Percentiles rank a stretch among this genome's conserved stretches.
Conservation (phyloP, 768 basidiomycete species). For the Trametes elegans region DNA sequence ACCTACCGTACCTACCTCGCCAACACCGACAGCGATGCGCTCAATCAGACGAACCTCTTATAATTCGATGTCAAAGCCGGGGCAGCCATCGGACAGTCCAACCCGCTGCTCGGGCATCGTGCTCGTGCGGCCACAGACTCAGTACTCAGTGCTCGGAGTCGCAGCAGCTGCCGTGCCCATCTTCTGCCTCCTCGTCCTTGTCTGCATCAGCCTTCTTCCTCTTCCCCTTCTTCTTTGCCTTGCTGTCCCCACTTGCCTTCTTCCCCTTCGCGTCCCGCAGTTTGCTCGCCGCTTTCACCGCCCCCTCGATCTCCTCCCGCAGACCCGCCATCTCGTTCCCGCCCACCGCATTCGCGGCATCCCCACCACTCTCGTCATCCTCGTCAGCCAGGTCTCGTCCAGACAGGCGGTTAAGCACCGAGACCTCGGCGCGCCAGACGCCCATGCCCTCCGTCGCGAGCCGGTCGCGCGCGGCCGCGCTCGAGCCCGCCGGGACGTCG, state of each 20-base stretch:
- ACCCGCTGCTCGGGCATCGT: too few species aligned
- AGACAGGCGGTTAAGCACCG: constrained; percentile 47
- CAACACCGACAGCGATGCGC: too few species aligned
- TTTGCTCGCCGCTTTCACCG: constrained; percentile 16
- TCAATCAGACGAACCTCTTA: too few species aligned
- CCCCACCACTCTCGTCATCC: constrained; percentile 5
- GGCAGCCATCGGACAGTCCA: too few species aligned
- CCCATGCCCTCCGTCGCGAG: constrained; percentile 38
- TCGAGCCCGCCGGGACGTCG: constrained; percentile 36
- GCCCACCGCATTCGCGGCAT: not conserved
- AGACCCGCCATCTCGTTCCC: constrained; percentile 8
- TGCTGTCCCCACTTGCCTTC: constrained; percentile 11
- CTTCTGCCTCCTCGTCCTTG: constrained; percentile 11
- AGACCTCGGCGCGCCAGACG: constrained; percentile 75
- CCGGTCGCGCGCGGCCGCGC: constrained; percentile 1
- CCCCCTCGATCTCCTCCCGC: constrained; percentile 19
- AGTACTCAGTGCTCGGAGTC: not conserved
- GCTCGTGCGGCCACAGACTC: too few species aligned
- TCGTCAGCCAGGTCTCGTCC: constrained; percentile 24
- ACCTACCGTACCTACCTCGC: too few species aligned
- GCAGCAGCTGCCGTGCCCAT: constrained; percentile 20
- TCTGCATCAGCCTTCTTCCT: constrained; percentile 13
- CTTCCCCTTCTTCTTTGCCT: constrained; percentile 6
- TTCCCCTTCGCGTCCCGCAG: constrained; percentile 15
- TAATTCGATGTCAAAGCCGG: too few species aligned